These are phyloP conservation scores for Artomyces pyxidatus DNA, from an alignment of 768 basidiomycete species.

Conservation along the genomic window DNA sequence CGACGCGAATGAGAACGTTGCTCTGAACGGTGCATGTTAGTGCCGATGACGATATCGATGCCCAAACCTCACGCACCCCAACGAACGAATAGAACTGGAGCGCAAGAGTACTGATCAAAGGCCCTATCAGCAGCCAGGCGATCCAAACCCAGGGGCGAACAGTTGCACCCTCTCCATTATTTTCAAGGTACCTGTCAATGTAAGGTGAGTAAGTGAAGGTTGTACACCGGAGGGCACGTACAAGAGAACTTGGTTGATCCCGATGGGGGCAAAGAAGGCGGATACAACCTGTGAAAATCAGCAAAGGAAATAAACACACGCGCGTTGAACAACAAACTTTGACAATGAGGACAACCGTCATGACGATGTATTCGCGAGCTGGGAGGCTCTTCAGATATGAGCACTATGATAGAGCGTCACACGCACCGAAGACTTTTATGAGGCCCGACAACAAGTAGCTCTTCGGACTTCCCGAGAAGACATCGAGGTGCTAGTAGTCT, in stretches of 20 bases:
- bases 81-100: slow-evolving; percentile 48
- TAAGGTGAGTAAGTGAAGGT: background rate
- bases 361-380: slow-evolving; percentile 11
- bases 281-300: slow-evolving; percentile 17
- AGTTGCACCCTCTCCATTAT: slow-evolving; percentile 34
- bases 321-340: background rate
- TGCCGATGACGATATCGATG: background rate
- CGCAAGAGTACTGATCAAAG: slow-evolving; percentile 32
- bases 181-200: slow-evolving; percentile 47
- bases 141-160: slow-evolving; percentile 70
- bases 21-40: slow-evolving; percentile 17
- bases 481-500: slow-evolving; percentile 20
- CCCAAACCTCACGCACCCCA: slow-evolving; percentile 15
- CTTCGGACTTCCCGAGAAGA: slow-evolving; percentile 13
- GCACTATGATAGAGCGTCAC: background rate
- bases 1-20: slow-evolving; percentile 30
- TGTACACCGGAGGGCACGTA: slow-evolving; percentile 7
- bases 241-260: slow-evolving; percentile 25
- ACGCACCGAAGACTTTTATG: slow-evolving; percentile 16
- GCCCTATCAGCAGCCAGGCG: slow-evolving; percentile 39
- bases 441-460: slow-evolving; percentile 22
- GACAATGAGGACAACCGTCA: slow-evolving; percentile 3
- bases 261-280: slow-evolving; percentile 22
- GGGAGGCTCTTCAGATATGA: background rate
- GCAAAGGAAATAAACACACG: background rate